Evolutionary conservation across 306 rosid species (phyloP), one percentile per base, ranked within the genome.

Genomic region (Hippophae tibetana): DNA sequence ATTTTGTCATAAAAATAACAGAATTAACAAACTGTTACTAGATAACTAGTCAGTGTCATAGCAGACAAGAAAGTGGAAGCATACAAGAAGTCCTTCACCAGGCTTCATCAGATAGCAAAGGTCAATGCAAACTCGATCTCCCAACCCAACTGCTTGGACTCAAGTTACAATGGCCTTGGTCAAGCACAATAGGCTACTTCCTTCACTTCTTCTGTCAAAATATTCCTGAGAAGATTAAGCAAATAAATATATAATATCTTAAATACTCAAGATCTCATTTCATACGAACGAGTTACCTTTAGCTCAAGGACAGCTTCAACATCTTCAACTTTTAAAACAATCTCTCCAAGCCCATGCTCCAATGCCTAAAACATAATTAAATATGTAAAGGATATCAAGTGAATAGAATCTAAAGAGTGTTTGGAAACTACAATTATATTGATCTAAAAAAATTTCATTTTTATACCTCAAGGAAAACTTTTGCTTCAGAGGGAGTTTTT

Each of bases 91-190:
- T 73, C 95, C 96, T 87, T 90, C 98, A 51, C 96, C 92, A 0
- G 93, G 95, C 65, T 72, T 85, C 95, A 87, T 79, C 60, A 90
- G 94, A 74, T 87, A 79, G 62, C 96, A 90, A 42, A 90, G 96
- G 71, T 90, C 98, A 2, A 90, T 95, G 64, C 96, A 90, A 69
- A 87, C 92, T 7, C 95, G 95, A 79, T 90, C 98, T 23, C 98
- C 96, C 95, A 90, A 85, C 64, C 98, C 95, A 66, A 70, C 76
- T 18, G 69, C 86, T 53, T 87, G 81, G 61, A 87, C 81, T 43
- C 57, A 55, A 65, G 87, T 81, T 63, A 90, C 79, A 6, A 81
- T 76, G 58, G 86, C 95, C 76, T 85, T 85, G 60, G 80, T 70
- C 95, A 90, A 76, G 78, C 72, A 79, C 78, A 87, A 62, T 56